Evolutionary conservation across 1,284 basidiomycete genomes (phyloP), one percentile per base, ranked within the genome.

Genomic region (Anthracocystis walkeri): DNA sequence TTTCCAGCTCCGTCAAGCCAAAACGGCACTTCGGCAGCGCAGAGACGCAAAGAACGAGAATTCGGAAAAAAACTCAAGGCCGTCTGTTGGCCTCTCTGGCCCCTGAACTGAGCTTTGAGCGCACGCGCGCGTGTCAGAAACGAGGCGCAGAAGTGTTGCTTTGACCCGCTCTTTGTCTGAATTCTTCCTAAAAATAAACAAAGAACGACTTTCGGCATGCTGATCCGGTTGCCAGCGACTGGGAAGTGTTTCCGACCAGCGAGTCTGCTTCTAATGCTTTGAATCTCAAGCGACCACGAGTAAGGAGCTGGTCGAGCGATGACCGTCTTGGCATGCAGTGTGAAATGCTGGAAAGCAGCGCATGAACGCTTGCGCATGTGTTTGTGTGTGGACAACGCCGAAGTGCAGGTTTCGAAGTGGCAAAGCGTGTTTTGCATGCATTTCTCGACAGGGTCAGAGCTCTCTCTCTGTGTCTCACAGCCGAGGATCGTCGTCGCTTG

Each of bases 1-100:
- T 45, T 45, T 45, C 44, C 44, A 45, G 14, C 44, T 45, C 44
- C 23, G 44, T 45, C 44, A 4, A 29, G 29, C 29, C 29, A 29
- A 29, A 29, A 8, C 29, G 29, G 29, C 29, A 29, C 29, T 29
- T 29, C 29, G 29, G 29, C 29, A 29, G 29, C 29, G 29, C 29
- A 29, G 29, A 29, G 29, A 29, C 1, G 10, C 44, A 25, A 25
- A 6, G 8, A 45, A 14, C 44, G 44, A 23, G 20, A 44, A 21
- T 45, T 45, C 20, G 42, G 44, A 25, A 45, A 45, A n/a, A 7
- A 25, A 4, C 44, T 5, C 21, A 45, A 23, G 16, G 29, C 29
- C 29, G 29, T 8, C 5, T 8, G 8, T 4, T 29, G 5, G 8
- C 25, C 20, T 3, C 1, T 3, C 3, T 44, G 4, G 42, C 42